Base-by-base conservation (phyloP, 1,284 basidiomycete genomes). In the Schizophyllum commune region DNA sequence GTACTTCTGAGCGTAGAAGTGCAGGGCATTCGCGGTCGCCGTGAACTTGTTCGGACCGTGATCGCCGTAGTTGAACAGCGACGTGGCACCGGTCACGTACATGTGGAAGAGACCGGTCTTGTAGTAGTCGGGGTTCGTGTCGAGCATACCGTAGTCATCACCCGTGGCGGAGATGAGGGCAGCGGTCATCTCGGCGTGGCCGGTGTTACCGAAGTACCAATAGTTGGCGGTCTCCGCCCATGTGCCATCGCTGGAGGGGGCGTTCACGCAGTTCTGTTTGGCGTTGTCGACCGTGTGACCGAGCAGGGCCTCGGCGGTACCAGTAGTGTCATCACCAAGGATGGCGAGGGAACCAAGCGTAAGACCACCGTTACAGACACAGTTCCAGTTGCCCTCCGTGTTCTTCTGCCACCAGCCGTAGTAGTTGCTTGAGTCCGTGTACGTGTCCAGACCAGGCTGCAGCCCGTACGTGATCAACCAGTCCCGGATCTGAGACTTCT, bases 211-310 rank as follows among this genome's bases (percentile, higher is more conserved):
- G 70, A 95, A 96, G 77, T 95, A 94, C 93, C 93, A 96, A 73
- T 96, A 97, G 77, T 98, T 94, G 62, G 94, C 82, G 0, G 95
- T 98, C 76, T 99, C 96, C 20, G 87, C 78, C 96, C 97, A 99
- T 19, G 94, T 91, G 20, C 96, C 96, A 70, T 98, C 96, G 47
- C 78, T 71, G 6, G 80, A 81, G 47, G 81, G 74, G 13, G 79
- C 86, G 27, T 75, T 64, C 0, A 86, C 91, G 72, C 97, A 99
- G 74, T 95, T 95, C 62, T 77, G 66, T 63, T 85, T 79, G 47
- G 94, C 93, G 70, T 93, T 94, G 63, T 83, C 73, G 55, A 96
- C 74, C 8, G 91, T 89, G 61, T 81, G 74, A 52, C 75, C 74
- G 56, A 98, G 83, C 54, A 98, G 77, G 63, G 83, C 75, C 64